Evolutionary conservation across 225 moss, liverwort and hornwort species (phyloP).

Genomic region (Bryoerythrophyllum caledonicum): DNA sequence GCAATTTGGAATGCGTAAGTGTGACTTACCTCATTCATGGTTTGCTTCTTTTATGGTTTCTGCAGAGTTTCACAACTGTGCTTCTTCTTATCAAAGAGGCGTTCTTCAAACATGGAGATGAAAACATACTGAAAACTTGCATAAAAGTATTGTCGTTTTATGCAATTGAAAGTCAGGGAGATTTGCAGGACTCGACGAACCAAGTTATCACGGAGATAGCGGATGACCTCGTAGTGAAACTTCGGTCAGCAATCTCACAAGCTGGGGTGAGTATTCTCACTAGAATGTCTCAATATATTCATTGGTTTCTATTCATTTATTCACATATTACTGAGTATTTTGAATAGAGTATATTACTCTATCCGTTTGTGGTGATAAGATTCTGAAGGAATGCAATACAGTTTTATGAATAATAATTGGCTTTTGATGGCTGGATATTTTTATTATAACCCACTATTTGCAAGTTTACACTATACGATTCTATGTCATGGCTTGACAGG

Average conservation of each 20-base stretch:
- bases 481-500: slow-evolving; percentile 44
- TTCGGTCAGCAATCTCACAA: slow-evolving; percentile 71
- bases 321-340: slow-evolving; percentile 7
- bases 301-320: slow-evolving; percentile 7
- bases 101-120: slow-evolving; percentile 96
- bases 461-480: not conserved
- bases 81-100: slow-evolving; percentile 89
- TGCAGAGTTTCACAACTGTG: slow-evolving; percentile 77
- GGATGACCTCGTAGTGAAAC: slow-evolving; percentile 81
- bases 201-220: slow-evolving; percentile 80
- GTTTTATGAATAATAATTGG: not conserved
- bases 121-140: slow-evolving; percentile 79
- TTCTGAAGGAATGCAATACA: slow-evolving; percentile 11
- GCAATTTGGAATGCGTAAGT: slow-evolving; percentile 4
- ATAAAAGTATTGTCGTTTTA: slow-evolving; percentile 83
- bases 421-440: slow-evolving; percentile 12
- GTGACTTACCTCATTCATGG: slow-evolving; percentile 16
- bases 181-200: slow-evolving; percentile 79
- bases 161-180: slow-evolving; percentile 84
- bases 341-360: not conserved
- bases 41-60: too few species aligned
- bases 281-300: not conserved
- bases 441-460: not conserved
- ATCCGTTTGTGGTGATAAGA: not conserved
- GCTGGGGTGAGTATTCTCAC: slow-evolving; percentile 50